Percentiles rank a stretch among this genome's conserved stretches.
phyloP scores from a whole-genome alignment of 2,329 filamentous ascomycete species.

The Arthrinium puccinioides region DNA sequence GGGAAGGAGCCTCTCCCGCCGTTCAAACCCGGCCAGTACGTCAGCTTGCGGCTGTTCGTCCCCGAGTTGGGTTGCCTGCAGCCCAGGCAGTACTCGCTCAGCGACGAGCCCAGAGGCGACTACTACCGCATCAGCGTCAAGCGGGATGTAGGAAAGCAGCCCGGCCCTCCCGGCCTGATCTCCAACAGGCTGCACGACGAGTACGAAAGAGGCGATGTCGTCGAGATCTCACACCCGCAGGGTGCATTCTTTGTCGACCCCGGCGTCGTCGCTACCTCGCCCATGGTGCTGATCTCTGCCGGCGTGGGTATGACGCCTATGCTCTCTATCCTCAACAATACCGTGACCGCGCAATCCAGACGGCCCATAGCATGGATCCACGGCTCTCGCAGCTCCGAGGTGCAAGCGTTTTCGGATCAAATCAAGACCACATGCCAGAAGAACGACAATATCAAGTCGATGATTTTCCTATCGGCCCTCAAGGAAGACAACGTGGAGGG shows the following conservation, averaged over 20 bases:
- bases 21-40: conserved; percentile 67
- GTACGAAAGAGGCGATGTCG: conserved; percentile 40
- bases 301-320: conserved; percentile 64
- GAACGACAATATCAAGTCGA: conserved; percentile 39
- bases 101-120: conserved; percentile 42
- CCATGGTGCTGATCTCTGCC: conserved; percentile 58
- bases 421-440: conserved; percentile 34
- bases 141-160: conserved; percentile 41
- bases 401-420: conserved; percentile 48
- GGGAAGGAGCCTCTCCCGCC: conserved; percentile 40
- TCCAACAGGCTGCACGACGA: conserved; percentile 44
- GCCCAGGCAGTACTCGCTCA: conserved; percentile 69
- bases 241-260: conserved; percentile 57
- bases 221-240: conserved; percentile 47
- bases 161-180: conserved; percentile 38
- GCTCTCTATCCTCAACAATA: conserved; percentile 54
- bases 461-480: conserved; percentile 52
- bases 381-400: conserved; percentile 41
- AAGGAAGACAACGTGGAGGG: conserved; percentile 36
- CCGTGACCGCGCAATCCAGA: conserved; percentile 18
- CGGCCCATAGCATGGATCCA: conserved; percentile 58
- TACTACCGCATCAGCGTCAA: conserved; percentile 73
- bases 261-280: conserved; percentile 33
- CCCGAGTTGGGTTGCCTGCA: conserved; percentile 56
- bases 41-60: conserved; percentile 57